phyloP scores from a whole-genome alignment of 768 basidiomycete genomes.

The Tephrocybe sp. region DNA sequence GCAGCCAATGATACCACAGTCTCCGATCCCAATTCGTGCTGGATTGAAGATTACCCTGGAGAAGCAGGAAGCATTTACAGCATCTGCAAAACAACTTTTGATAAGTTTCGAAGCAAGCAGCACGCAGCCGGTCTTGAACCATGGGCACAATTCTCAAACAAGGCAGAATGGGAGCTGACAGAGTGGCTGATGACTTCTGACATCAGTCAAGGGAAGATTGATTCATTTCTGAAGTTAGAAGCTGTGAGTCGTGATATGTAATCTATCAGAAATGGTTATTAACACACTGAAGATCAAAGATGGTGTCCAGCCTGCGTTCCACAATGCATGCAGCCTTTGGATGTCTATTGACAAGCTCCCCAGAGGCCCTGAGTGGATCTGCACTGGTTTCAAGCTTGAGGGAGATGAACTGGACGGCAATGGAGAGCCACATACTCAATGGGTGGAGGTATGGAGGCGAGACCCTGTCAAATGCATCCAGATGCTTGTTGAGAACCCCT shows the following conservation, averaged over 20 bases:
- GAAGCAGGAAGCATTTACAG: conserved; percentile 1
- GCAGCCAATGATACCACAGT: neutral
- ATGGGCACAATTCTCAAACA: conserved; percentile 1
- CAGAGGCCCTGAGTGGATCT: conserved; percentile 23
- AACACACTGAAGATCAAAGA: no score
- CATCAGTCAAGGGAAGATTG: conserved; percentile 6
- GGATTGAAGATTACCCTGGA: conserved; percentile 4
- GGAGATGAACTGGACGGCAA: conserved; percentile 9
- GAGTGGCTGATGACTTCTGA: conserved; percentile 11
- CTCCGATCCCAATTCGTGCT: neutral
- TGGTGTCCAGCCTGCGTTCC: conserved; percentile 5
- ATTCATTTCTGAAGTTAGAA: conserved; percentile 5
- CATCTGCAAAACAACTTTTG: neutral
- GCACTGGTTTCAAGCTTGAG: conserved; percentile 13
- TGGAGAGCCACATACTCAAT: no score
- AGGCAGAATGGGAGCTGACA: conserved; percentile 4
- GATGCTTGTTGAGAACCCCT: conserved; percentile 29
- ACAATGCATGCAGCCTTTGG: conserved; percentile 12
- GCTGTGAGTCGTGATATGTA: neutral
- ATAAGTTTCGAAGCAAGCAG: neutral
- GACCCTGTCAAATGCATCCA: conserved; percentile 30
- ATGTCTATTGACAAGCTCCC: conserved; percentile 22
- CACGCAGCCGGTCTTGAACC: neutral
- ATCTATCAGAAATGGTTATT: no score
- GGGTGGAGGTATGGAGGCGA: conserved; percentile 29